Percentiles rank a stretch among this genome's conserved stretches.
phyloP scores from a whole-genome alignment of 345 rosid species.

The Arabidopsis thaliana region TAIR10.1 NC_003071.7:17810501-17811000 shows the following conservation, averaged over 20 bases:
- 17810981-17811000: background rate
- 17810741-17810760: slow-evolving; percentile 13
- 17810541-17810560: background rate
- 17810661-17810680: slow-evolving; percentile 13
- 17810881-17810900: slow-evolving; percentile 18
- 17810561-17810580: background rate
- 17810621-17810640: slow-evolving; percentile 28
- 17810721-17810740: slow-evolving; percentile 17
- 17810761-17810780: background rate
- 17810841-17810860: slow-evolving; percentile 16
- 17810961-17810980: too few species aligned
- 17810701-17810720: slow-evolving; percentile 5
- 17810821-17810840: slow-evolving; percentile 42
- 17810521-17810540: background rate
- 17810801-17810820: slow-evolving; percentile 43
- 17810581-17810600: slow-evolving; percentile 5
- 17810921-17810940: background rate
- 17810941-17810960: background rate
- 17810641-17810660: slow-evolving; percentile 12
- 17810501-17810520: too few species aligned
- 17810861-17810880: slow-evolving; percentile 21
- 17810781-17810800: slow-evolving; percentile 30
- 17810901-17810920: slow-evolving; percentile 11
- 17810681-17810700: slow-evolving; percentile 32
- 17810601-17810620: slow-evolving; percentile 22